Conservation (phyloP, 2,329 filamentous ascomycete species). For the Tolypocladium tropicale region DNA sequence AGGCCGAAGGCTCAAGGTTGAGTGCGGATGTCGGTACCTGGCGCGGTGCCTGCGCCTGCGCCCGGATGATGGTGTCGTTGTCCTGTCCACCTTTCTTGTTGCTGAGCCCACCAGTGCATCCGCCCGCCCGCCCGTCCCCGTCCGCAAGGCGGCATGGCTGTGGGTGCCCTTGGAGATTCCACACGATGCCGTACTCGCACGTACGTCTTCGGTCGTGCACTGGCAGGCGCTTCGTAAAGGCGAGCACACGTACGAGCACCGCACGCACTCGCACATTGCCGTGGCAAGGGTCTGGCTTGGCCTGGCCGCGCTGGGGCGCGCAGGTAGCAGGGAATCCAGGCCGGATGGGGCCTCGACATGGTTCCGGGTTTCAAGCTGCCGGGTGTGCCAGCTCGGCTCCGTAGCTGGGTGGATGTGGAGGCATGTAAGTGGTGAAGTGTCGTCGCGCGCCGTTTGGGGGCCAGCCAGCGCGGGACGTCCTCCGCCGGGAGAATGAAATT, state of each 20-base stretch:
- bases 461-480: too few species aligned
- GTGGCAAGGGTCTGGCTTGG: neutral
- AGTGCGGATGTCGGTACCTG: neutral
- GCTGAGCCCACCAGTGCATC: neutral
- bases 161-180: neutral
- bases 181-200: neutral
- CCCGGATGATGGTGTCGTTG: neutral
- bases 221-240: neutral
- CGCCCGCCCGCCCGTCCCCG: neutral
- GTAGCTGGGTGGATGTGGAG: neutral
- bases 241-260: too few species aligned
- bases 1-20: neutral
- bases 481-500: neutral
- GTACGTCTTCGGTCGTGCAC: neutral
- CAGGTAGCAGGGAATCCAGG: neutral
- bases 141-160: neutral
- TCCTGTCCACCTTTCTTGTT: neutral
- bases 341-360: slow-evolving; percentile 3
- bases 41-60: neutral
- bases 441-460: neutral
- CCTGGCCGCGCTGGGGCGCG: neutral
- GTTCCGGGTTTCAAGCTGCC: slow-evolving; percentile 5
- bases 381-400: slow-evolving; percentile 1
- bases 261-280: too few species aligned
- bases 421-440: neutral